These are phyloP conservation scores for Picochlorum costavermella DNA, from an alignment of 139 green algal genomes.

Conservation along the genomic window DNA sequence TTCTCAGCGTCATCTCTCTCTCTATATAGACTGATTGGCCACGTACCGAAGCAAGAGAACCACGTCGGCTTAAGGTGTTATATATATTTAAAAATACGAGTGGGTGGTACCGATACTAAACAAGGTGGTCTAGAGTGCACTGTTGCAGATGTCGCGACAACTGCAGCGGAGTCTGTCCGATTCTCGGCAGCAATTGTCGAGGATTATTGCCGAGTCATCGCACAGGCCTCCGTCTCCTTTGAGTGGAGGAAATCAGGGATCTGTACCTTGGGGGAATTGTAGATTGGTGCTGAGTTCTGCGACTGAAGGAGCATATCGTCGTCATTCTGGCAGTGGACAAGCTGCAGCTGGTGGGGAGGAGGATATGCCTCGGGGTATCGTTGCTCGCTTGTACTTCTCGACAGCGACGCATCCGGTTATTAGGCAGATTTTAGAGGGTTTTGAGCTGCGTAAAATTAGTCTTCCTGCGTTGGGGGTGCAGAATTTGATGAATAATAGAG, in stretches of 20 bases:
- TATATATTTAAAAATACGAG: too few relatives aligned
- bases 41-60: too few relatives aligned
- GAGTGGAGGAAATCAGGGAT: too few relatives aligned
- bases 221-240: too few relatives aligned
- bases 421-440: conserved; percentile 6
- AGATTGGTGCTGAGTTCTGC: conserved; percentile 4
- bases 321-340: not conserved
- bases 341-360: too few relatives aligned
- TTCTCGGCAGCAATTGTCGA: conserved; percentile 6
- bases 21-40: too few relatives aligned
- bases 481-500: conserved; percentile 28
- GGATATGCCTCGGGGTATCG: conserved; percentile 5
- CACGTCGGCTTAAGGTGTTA: too few relatives aligned
- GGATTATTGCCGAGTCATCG: conserved; percentile 2
- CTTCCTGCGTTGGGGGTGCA: conserved; percentile 24
- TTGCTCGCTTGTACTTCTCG: conserved; percentile 16
- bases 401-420: conserved; percentile 11
- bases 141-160: too few relatives aligned
- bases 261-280: conserved; percentile 14
- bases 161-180: not conserved
- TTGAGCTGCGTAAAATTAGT: conserved; percentile 1
- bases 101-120: too few relatives aligned
- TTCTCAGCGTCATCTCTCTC: too few relatives aligned
- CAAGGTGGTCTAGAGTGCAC: too few relatives aligned
- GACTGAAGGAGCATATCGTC: not conserved